Evolutionary conservation across 139 green algal species (phyloP).

Genomic region (Chlamydomonas applanata): DNA sequence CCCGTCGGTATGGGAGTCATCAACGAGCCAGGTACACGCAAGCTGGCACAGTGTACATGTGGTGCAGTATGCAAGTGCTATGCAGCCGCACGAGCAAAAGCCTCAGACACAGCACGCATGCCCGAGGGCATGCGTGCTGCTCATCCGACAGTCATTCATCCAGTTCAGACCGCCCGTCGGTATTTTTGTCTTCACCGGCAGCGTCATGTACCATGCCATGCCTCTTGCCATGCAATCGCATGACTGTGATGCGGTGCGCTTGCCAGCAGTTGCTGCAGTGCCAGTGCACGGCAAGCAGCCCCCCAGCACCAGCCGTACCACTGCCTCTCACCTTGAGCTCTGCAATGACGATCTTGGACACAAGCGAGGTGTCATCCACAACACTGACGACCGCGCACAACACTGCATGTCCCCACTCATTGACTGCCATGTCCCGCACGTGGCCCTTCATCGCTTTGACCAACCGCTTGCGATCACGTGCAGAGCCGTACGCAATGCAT

Average conservation of each 20-base stretch:
- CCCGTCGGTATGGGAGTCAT: conserved; percentile 75
- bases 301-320: background rate
- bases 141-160: conserved; percentile 71
- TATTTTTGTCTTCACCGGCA: conserved; percentile 61
- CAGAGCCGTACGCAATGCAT: conserved; percentile 69
- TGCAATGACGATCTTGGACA: conserved; percentile 67
- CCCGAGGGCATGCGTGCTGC: conserved; percentile 1
- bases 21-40: conserved; percentile 19
- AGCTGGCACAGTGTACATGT: too few species aligned
- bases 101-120: conserved; percentile 51
- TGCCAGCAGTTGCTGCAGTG: too few species aligned
- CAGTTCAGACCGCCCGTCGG: conserved; percentile 79
- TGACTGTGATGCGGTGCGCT: too few species aligned
- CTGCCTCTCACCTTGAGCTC: conserved; percentile 60
- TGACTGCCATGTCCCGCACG: conserved; percentile 61
- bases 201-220: background rate
- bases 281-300: too few species aligned
- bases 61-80: too few species aligned
- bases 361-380: conserved; percentile 84
- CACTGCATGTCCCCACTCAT: conserved; percentile 80
- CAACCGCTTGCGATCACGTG: conserved; percentile 78
- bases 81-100: background rate
- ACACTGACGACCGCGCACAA: conserved; percentile 66
- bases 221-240: too few species aligned
- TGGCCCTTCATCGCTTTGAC: conserved; percentile 81